A percentile compares a stretch with the other conserved stretches of the same genome.
These are phyloP conservation scores for Fusarium equiseti DNA, from an alignment of 2,329 filamentous ascomycete species.

Conservation along the genomic window DNA sequence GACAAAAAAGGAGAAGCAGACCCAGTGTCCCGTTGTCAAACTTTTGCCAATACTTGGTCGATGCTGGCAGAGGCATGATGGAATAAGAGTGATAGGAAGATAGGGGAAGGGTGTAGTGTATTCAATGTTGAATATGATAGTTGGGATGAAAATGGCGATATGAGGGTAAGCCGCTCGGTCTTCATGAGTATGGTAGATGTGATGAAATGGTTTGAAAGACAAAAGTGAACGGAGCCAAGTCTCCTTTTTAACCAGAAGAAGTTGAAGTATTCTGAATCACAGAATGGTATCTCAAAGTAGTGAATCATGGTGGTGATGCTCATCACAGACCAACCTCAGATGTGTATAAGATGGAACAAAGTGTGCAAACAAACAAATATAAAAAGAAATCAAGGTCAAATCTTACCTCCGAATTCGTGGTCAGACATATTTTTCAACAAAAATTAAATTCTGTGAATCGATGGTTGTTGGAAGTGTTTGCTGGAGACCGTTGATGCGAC, in stretches of 20 bases:
- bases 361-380: constrained; percentile 1
- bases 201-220: not conserved
- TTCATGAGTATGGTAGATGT: constrained; percentile 8
- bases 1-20: constrained; percentile 24
- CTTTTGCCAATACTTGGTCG: constrained; percentile 49
- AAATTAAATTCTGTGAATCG: constrained; percentile 7
- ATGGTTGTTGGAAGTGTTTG: constrained; percentile 23
- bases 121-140: constrained; percentile 1
- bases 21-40: constrained; percentile 39
- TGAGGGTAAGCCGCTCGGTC: constrained; percentile 1
- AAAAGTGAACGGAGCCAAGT: not conserved
- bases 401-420: constrained; percentile 73
- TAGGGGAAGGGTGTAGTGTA: constrained; percentile 2
- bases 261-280: not conserved
- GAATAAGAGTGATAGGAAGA: not conserved
- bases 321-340: constrained; percentile 10
- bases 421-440: constrained; percentile 67
- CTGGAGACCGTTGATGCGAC: constrained; percentile 6
- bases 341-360: constrained; percentile 2
- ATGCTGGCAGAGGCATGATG: constrained; percentile 35
- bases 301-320: constrained; percentile 31
- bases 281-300: not conserved
- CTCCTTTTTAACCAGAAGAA: constrained; percentile 10
- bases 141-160: constrained; percentile 23
- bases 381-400: constrained; percentile 46